Percentiles rank a stretch among this genome's conserved stretches.
Evolutionary conservation across 495 filamentous ascomycete species (phyloP).

Genomic region (Daldinia concentrica): DNA sequence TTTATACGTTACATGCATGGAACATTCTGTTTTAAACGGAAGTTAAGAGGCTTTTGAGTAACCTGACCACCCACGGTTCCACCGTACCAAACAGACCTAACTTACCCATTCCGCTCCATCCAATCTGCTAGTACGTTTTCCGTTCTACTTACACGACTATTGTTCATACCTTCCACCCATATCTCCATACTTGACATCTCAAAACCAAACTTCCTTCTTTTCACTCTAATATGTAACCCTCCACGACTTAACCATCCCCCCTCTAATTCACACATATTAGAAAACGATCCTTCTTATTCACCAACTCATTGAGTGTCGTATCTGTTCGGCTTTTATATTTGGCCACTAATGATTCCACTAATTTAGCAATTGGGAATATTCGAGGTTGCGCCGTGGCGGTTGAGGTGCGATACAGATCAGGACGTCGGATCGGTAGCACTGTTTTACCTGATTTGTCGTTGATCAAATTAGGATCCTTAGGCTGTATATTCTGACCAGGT

Average conservation of each 20-base stretch:
- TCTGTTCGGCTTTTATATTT: slow-evolving; percentile 13
- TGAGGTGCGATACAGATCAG: slow-evolving; percentile 7
- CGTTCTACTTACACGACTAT: slow-evolving; percentile 30
- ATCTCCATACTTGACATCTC: slow-evolving; percentile 27
- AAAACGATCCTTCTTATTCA: neutral
- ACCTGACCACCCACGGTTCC: slow-evolving; percentile 33
- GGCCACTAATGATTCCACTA: slow-evolving; percentile 25
- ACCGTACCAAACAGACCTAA: slow-evolving; percentile 18
- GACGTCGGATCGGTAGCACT: neutral
- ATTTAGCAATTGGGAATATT: slow-evolving; percentile 23
- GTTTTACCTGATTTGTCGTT: slow-evolving; percentile 19
- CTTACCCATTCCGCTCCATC: slow-evolving; percentile 29
- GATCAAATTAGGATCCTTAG: neutral
- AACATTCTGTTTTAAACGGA: slow-evolving; percentile 13
- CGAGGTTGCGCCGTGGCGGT: slow-evolving; percentile 28
- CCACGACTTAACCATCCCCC: neutral
- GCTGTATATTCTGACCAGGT: neutral
- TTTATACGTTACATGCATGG: no score
- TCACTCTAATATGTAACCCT: slow-evolving; percentile 8
- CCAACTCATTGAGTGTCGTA: slow-evolving; percentile 6
- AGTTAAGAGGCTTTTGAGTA: slow-evolving; percentile 1
- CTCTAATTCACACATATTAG: slow-evolving; percentile 9
- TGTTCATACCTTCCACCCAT: slow-evolving; percentile 11
- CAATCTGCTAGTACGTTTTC: slow-evolving; percentile 34
- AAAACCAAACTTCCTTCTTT: slow-evolving; percentile 22